These are phyloP conservation scores for Saccharomyces hybrid DNA, from an alignment of 1,139 yeast species.

Conservation along the genomic window DNA sequence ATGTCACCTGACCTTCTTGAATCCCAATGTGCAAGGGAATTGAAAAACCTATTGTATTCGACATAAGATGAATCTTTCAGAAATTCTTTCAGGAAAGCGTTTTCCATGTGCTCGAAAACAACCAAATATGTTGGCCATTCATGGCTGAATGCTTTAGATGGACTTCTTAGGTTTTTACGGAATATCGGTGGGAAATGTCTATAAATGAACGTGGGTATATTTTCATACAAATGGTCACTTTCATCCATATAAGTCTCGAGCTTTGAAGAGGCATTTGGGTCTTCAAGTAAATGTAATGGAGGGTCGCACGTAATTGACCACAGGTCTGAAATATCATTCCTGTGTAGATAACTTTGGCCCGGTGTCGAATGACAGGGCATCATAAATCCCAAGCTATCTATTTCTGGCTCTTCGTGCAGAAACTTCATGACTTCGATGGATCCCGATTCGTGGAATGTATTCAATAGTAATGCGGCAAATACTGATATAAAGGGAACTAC, in stretches of 20 bases:
- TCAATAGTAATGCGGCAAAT: constrained; percentile 32
- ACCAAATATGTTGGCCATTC: constrained; percentile 69
- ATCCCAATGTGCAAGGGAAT: constrained; percentile 85
- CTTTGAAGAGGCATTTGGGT: constrained; percentile 23
- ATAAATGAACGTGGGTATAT: constrained; percentile 49
- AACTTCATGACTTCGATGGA: constrained; percentile 59
- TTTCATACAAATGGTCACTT: constrained; percentile 71
- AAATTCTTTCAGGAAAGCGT: constrained; percentile 34
- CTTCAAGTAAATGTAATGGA: constrained; percentile 45
- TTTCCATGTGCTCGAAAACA: constrained; percentile 58
- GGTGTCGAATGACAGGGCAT: constrained; percentile 98
- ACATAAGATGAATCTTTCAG: constrained; percentile 39
- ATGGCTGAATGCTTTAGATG: constrained; percentile 32
- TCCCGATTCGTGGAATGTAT: constrained; percentile 68
- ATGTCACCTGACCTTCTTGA: constrained; percentile 70
- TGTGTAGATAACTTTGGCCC: constrained; percentile 78
- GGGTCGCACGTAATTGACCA: constrained; percentile 94
- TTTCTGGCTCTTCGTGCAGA: constrained; percentile 39
- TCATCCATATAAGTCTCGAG: constrained; percentile 62
- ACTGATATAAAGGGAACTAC: constrained; percentile 29
- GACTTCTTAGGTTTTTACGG: constrained; percentile 18
- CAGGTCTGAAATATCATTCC: constrained; percentile 38
- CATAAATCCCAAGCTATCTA: constrained; percentile 60
- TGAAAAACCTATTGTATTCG: constrained; percentile 53
- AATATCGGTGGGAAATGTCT: constrained; percentile 36